Evolutionary conservation across 2,329 filamentous ascomycete species (phyloP).

Genomic region (Cryphonectria parasitica): DNA sequence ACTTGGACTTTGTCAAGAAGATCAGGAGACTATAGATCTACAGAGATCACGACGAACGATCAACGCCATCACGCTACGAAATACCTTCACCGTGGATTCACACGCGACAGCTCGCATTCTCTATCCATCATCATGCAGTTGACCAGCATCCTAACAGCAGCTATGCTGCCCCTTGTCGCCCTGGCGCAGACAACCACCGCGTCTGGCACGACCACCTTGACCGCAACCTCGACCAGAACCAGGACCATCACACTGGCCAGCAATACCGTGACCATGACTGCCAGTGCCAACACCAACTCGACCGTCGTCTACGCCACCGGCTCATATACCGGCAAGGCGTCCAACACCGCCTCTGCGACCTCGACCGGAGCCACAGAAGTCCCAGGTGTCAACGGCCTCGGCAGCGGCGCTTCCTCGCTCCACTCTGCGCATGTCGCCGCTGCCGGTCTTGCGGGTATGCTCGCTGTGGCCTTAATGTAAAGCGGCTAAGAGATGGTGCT

Average conservation of each 20-base stretch:
- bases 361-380: constrained; percentile 39
- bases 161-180: constrained; percentile 58
- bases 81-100: constrained; percentile 25
- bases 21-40: neutral
- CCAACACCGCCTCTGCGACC: constrained; percentile 32
- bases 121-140: constrained; percentile 44
- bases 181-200: constrained; percentile 45
- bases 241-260: constrained; percentile 47
- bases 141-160: constrained; percentile 49
- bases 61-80: constrained; percentile 15
- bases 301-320: constrained; percentile 41
- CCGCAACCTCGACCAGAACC: constrained; percentile 55
- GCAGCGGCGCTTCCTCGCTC: constrained; percentile 43
- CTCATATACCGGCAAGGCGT: constrained; percentile 27
- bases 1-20: neutral
- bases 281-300: constrained; percentile 13
- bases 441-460: constrained; percentile 54
- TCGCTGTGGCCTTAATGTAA: constrained; percentile 58
- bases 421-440: constrained; percentile 50
- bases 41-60: constrained; percentile 19
- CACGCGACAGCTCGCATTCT: constrained; percentile 15
- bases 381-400: constrained; percentile 40
- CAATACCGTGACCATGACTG: constrained; percentile 40
- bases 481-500: constrained; percentile 5
- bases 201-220: constrained; percentile 54